Base-by-base conservation (phyloP, 2,329 filamentous ascomycete species). In the Penicillium vulpinum region DNA sequence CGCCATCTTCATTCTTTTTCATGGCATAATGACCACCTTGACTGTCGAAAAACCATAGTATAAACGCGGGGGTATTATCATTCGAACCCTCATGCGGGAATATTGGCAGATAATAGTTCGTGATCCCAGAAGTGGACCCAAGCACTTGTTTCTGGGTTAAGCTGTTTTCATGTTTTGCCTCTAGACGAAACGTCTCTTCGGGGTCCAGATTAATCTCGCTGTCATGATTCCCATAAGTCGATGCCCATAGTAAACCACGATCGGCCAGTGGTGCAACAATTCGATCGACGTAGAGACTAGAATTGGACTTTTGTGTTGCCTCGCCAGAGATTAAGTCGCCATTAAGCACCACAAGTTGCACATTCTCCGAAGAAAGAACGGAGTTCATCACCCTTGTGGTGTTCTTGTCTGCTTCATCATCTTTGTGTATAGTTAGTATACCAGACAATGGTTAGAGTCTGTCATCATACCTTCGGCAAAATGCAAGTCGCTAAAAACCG, bases 1-100 rank as follows among this genome's bases (percentile, higher is more conserved):
- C 56, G 18, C 68, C 69, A 26, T 63, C 51, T 4, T 50, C 11
- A 62, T 28, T 69, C 56, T 2, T 62, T 63, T 21, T 80, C 61
- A 75, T 79, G 63, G 80, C 84, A 47, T 77, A 75, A 50, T 77
- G 76, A 8, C 86, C 86, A 35, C 87, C 86, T 16, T 83, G 78
- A 54, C 80, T 83, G 65, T 91, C 88, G 64, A 91, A 90, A 73
- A 90, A 90, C 86, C 87, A 91, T 1, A 91, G 75, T 0, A 91
- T 65, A 8, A 79, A 64, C 8, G 66, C 62, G 7, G 83, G 81
- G 1, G 44, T 48, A 11, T 56, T 54, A 16, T 67, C 62, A 13
- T 52, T 46, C 5, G 64, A 53, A 56, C 79, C 77, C 64, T 81
- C 81, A 47, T 67, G 58, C 11, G 73, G 68, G 63, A 81, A 84